Base-by-base conservation (phyloP, 768 basidiomycete species). In the Suillus brevipes region DNA sequence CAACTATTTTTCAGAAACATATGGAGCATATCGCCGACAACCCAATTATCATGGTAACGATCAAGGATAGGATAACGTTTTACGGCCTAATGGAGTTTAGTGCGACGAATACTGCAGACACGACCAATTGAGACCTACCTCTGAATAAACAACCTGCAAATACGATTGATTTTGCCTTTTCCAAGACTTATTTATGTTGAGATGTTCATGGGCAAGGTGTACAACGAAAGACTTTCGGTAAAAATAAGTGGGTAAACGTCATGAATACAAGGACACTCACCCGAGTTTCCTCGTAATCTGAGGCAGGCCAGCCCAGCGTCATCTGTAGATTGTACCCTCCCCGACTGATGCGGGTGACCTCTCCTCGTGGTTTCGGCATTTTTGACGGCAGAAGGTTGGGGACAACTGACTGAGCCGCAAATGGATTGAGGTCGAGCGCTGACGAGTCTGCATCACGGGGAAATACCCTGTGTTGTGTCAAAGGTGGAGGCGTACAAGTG, bases 391-490 rank as follows among this genome's bases (percentile, higher is more conserved):
- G 45, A 47, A 12, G 45, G 45, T 47, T 23, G n/a, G 45, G n/a
- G n/a, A 47, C 45, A 23, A 12, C 3, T 47, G 45, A 47, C 45
- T 47, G n/a, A 47, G 45, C 45, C n/a, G 23, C 47, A n/a, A 23
- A 12, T 49, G 23, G 47, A 49, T 10, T n/a, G 20, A 4, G 8
- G 43, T n/a, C 20, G 10, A n/a, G 43, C 6, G 7, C 14, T 18
- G 56, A 58, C 31, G 14, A 40, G 20, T 36, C 49, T 49, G 49
- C 47, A 45, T 66, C 60, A 31, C 5, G 18, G 8, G 57, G 20
- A 38, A 66, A 62, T 3, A 55, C 28, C 23, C 43, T 47, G 42
- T 63, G 62, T 4, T 60, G 65, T n/a, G 47, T 66, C 36, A 66
- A 47, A 8, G 65, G 47, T n/a, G 28, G 37, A 6, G 49, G 38